phyloP scores from a whole-genome alignment of 2,329 filamentous ascomycete genomes.

The Arthroderma uncinatum region DNA sequence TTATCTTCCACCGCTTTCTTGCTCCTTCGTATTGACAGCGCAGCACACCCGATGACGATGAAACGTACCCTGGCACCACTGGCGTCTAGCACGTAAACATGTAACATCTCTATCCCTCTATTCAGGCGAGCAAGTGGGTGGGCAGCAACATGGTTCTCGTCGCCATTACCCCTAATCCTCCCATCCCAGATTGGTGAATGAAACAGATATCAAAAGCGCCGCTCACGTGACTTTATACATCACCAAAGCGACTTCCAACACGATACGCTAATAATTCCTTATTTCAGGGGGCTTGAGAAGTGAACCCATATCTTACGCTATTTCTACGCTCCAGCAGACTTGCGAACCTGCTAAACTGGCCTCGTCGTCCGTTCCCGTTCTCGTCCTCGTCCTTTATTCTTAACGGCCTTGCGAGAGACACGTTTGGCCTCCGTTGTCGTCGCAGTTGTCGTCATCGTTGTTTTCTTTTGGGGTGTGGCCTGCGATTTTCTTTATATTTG shows the following conservation, averaged over 20 bases:
- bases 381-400: constrained; percentile 1
- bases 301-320: neutral
- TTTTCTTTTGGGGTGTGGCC: neutral
- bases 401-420: neutral
- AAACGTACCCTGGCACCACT: neutral
- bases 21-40: neutral
- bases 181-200: neutral
- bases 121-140: neutral
- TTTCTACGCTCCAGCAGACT: neutral
- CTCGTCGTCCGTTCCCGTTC: neutral
- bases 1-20: neutral
- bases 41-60: neutral
- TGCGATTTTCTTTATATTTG: neutral
- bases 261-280: constrained; percentile 3
- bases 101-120: neutral
- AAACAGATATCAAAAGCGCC: neutral
- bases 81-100: neutral
- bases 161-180: neutral
- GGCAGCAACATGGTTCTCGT: neutral
- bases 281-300: constrained; percentile 2
- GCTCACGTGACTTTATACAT: neutral
- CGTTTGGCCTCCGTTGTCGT: neutral
- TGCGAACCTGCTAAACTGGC: neutral
- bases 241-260: neutral
- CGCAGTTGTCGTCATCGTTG: neutral